Percentiles rank a stretch among this genome's conserved stretches.
Conservation (phyloP, 345 rosid genomes). For the Citrus sinensis region DNA sequence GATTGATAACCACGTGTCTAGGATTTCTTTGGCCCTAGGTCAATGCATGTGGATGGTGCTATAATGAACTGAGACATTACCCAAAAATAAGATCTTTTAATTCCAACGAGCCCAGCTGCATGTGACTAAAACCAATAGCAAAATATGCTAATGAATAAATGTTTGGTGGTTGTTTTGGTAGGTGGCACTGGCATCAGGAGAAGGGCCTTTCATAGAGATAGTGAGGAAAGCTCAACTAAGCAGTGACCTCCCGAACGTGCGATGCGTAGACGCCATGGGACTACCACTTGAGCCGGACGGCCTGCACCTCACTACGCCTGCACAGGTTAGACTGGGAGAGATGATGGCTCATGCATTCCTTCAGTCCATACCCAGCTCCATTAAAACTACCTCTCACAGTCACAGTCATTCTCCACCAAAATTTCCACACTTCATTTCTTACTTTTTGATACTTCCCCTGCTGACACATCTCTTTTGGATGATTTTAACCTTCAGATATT, state of each 20-base stretch:
- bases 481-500: not conserved
- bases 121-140: not conserved
- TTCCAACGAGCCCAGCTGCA: not conserved
- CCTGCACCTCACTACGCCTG: slow-evolving; percentile 67
- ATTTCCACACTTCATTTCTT: not conserved
- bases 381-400: not conserved
- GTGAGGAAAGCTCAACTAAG: slow-evolving; percentile 66
- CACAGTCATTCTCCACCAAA: not conserved
- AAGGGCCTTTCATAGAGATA: slow-evolving; percentile 44
- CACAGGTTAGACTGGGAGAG: slow-evolving; percentile 67
- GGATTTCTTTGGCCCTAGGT: not conserved
- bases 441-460: not conserved
- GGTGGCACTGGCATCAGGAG: slow-evolving; percentile 75
- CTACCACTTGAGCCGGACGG: slow-evolving; percentile 60
- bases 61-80: not conserved
- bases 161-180: slow-evolving; percentile 23
- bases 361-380: slow-evolving; percentile 17
- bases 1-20: not conserved
- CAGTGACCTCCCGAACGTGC: slow-evolving; percentile 44
- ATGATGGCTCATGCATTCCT: slow-evolving; percentile 59
- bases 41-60: not conserved
- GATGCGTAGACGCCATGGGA: slow-evolving; percentile 70
- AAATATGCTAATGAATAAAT: not conserved
- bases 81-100: not conserved
- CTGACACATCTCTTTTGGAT: slow-evolving; percentile 2